These are phyloP conservation scores for Trypanosoma cruzi DNA, from an alignment of 208 protist species.

Conservation along the genomic window DNA sequence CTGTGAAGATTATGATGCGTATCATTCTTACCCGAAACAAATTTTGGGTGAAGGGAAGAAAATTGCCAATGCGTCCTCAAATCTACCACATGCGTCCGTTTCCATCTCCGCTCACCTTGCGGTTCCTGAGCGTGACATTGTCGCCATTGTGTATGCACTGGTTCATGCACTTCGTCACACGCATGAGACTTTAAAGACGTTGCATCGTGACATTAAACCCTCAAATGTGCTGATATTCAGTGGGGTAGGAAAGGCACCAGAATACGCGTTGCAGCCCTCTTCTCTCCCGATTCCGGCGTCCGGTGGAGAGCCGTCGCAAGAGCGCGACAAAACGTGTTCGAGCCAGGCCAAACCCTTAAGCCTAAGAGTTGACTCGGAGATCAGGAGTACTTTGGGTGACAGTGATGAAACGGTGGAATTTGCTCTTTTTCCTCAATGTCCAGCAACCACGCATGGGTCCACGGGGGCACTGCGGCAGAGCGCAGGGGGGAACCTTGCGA, in stretches of 20 bases:
- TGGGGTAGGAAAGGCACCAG: conserved; percentile 23
- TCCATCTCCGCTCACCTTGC: conserved; percentile 11
- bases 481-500: too few relatives aligned
- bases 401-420: conserved; percentile 16
- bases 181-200: conserved; percentile 26
- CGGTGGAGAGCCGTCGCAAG: neutral
- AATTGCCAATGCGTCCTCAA: neutral
- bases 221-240: conserved; percentile 33
- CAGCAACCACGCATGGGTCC: neutral
- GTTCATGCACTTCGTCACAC: conserved; percentile 36
- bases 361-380: neutral
- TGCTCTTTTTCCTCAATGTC: conserved; percentile 18
- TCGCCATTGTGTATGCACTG: conserved; percentile 37
- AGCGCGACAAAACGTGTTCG: neutral
- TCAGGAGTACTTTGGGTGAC: neutral
- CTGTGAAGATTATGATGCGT: neutral
- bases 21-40: neutral
- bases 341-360: neutral
- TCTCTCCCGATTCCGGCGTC: neutral
- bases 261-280: conserved; percentile 4
- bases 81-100: neutral
- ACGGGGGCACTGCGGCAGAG: neutral
- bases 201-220: conserved; percentile 34
- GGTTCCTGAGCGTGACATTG: conserved; percentile 32
- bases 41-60: neutral